These are phyloP conservation scores for Lantana camara DNA, from an alignment of 257 asterid species.

Conservation along the genomic window DNA sequence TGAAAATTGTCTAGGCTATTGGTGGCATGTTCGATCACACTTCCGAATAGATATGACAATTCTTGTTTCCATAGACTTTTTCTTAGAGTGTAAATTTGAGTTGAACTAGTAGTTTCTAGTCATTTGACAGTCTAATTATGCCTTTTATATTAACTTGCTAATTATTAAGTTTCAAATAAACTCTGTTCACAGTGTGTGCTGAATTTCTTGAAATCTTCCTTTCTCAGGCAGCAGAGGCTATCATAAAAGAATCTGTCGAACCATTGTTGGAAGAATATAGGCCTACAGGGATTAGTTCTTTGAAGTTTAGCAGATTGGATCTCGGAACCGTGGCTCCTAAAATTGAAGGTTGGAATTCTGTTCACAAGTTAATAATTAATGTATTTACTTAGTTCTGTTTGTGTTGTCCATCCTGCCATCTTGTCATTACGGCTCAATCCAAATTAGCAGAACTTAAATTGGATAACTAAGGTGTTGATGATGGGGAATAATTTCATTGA, in stretches of 20 bases:
- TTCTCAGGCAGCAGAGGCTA: slow-evolving; percentile 94
- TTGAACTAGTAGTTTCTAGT: background rate
- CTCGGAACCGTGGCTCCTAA: slow-evolving; percentile 99
- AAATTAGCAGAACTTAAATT: too few species aligned
- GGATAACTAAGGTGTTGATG: too few species aligned
- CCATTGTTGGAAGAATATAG: slow-evolving; percentile 96
- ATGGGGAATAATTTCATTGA: too few species aligned
- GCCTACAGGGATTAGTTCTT: slow-evolving; percentile 80
- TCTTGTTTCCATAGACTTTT: background rate
- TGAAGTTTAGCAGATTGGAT: slow-evolving; percentile 88
- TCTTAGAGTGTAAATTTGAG: background rate
- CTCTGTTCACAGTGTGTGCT: too few species aligned
- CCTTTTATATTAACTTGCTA: too few species aligned
- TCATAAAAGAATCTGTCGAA: slow-evolving; percentile 91
- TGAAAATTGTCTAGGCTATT: background rate
- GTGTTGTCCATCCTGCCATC: too few species aligned
- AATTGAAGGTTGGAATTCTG: slow-evolving; percentile 81
- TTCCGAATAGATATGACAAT: background rate
- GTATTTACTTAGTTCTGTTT: too few species aligned
- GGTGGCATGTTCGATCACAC: background rate
- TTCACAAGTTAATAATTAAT: too few species aligned
- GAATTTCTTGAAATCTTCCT: slow-evolving; percentile 20
- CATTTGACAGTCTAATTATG: background rate
- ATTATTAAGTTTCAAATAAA: too few species aligned
- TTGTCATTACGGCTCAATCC: too few species aligned